phyloP scores from a whole-genome alignment of 129 eudicot genomes.

The Centella asiatica region DNA sequence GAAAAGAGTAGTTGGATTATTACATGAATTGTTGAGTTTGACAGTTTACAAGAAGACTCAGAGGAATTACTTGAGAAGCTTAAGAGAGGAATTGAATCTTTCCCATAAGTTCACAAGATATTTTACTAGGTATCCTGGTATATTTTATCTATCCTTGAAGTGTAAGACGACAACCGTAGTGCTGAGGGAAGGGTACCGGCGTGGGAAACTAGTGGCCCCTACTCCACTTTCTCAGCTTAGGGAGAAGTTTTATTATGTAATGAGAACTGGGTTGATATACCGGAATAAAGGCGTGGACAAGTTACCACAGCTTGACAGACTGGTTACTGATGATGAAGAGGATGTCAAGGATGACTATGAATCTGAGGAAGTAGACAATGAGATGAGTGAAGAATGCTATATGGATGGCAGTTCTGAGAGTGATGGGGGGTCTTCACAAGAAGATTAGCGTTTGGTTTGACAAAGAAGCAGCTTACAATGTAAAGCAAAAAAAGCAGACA shows the following conservation, averaged over 20 bases:
- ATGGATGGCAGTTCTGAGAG: constrained; percentile 22
- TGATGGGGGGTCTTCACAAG: constrained; percentile 35
- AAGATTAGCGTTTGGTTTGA: constrained; percentile 26
- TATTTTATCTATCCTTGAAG: constrained; percentile 77
- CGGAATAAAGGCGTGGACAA: constrained; percentile 62
- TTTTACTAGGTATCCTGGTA: constrained; percentile 87
- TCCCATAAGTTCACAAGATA: constrained; percentile 84
- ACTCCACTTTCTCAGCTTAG: constrained; percentile 50
- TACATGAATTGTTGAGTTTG: constrained; percentile 83
- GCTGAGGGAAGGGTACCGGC: constrained; percentile 68
- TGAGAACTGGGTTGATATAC: constrained; percentile 84
- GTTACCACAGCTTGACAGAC: constrained; percentile 46
- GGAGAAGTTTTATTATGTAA: constrained; percentile 80
- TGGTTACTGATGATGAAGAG: constrained; percentile 26
- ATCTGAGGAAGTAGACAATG: constrained; percentile 35
- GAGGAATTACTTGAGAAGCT: constrained; percentile 76
- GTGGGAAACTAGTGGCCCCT: constrained; percentile 64
- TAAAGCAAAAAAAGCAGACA: neutral
- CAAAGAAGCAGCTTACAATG: neutral
- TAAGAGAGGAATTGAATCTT: constrained; percentile 76
- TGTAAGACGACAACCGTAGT: constrained; percentile 94
- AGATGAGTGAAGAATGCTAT: constrained; percentile 39
- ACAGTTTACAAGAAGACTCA: constrained; percentile 87
- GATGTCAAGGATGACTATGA: constrained; percentile 25
- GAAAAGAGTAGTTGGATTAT: constrained; percentile 74